phyloP scores from a whole-genome alignment of 441 rosid genomes.

The Arabidopsis hybrid region DNA sequence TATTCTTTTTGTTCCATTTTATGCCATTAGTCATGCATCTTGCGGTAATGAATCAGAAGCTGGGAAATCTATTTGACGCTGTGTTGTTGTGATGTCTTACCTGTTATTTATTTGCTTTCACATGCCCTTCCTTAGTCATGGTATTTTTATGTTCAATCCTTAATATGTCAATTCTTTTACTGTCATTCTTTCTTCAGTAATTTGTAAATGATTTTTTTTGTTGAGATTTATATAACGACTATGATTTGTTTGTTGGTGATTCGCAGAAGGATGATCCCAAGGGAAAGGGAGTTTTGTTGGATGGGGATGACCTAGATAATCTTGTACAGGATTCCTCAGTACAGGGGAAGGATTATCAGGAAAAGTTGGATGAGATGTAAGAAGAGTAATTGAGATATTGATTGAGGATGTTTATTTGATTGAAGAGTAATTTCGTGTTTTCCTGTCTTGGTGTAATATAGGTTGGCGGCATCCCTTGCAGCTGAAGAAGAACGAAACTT shows the following conservation, averaged over 20 bases:
- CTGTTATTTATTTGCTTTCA: conserved; percentile 11
- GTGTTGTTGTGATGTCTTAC: conserved; percentile 16
- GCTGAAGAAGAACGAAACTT: conserved; percentile 62
- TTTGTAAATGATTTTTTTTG: conserved; percentile 44
- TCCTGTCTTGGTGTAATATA: conserved; percentile 47
- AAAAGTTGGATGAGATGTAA: conserved; percentile 80
- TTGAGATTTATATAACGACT: conserved; percentile 58
- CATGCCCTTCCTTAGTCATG: conserved; percentile 2
- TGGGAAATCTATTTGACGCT: conserved; percentile 17
- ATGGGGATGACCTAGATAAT: conserved; percentile 41
- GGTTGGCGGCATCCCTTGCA: conserved; percentile 89
- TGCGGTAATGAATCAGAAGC: neutral
- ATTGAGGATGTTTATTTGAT: conserved; percentile 22
- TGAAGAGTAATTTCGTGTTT: conserved; percentile 36
- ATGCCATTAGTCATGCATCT: conserved; percentile 7
- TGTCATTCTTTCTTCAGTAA: conserved; percentile 60
- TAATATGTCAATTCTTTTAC: conserved; percentile 9
- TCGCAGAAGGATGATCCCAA: conserved; percentile 49
- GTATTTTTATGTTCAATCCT: neutral
- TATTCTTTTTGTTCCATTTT: neutral
- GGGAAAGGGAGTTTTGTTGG: conserved; percentile 62
- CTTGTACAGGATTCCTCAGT: conserved; percentile 39
- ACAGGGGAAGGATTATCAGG: conserved; percentile 48
- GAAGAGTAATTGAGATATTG: conserved; percentile 35
- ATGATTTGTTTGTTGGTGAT: conserved; percentile 11